These are phyloP conservation scores for Talaromyces sp. DNA, from an alignment of 2,329 filamentous ascomycete species.

Conservation along the genomic window DNA sequence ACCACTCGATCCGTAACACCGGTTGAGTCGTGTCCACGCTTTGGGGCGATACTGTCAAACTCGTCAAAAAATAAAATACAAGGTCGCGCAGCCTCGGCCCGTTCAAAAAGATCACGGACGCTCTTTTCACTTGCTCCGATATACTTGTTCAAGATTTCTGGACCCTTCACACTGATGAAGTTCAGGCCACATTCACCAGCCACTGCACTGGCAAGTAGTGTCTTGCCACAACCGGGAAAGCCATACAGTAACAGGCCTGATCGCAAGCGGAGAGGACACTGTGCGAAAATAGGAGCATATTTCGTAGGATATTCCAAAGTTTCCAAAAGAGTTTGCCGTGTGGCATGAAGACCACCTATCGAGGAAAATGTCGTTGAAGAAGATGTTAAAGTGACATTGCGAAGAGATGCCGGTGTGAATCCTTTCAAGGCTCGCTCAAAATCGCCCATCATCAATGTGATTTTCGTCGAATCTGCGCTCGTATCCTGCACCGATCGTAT, in stretches of 20 bases:
- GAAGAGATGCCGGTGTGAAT: conserved; percentile 90
- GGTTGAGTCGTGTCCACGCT: conserved; percentile 93
- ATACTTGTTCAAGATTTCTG: conserved; percentile 98
- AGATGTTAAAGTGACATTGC: conserved; percentile 89
- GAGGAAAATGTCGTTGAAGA: conserved; percentile 89
- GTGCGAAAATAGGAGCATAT: conserved; percentile 95
- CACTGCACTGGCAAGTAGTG: conserved; percentile 90
- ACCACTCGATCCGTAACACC: conserved; percentile 98
- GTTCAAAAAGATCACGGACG: conserved; percentile 90
- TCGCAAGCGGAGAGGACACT: conserved; percentile 89
- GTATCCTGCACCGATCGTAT: conserved; percentile 71
- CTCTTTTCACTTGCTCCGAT: conserved; percentile 97
- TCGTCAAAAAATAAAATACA: conserved; percentile 98
- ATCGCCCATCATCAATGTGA: conserved; percentile 70
- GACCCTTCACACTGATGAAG: conserved; percentile 97
- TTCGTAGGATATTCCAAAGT: conserved; percentile 96
- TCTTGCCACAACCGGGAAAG: conserved; percentile 95
- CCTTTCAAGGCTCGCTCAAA: conserved; percentile 83
- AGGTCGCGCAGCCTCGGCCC: conserved; percentile 81
- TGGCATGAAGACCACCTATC: conserved; percentile 84
- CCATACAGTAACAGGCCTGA: conserved; percentile 92
- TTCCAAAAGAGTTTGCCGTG: conserved; percentile 86
- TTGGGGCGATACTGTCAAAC: conserved; percentile 96
- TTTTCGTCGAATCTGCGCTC: conserved; percentile 51
- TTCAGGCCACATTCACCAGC: conserved; percentile 96